Evolutionary conservation across 78 protist genomes (phyloP).

Genomic region (Planoprotostelium fungivorum): DNA sequence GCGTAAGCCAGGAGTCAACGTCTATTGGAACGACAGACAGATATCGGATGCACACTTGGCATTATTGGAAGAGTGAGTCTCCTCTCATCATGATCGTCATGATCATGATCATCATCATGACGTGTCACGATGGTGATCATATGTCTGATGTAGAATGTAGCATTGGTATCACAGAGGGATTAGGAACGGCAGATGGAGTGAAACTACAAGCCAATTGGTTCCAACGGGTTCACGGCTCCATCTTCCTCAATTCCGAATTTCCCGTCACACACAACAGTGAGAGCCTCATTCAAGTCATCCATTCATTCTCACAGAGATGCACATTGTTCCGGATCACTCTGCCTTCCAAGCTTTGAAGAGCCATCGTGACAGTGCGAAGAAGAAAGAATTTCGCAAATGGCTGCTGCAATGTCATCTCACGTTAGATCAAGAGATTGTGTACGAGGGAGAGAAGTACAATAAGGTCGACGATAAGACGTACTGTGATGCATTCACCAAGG

Average conservation of each 20-base stretch:
- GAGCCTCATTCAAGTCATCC: background rate
- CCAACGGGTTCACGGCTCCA: slow-evolving; percentile 33
- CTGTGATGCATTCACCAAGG: slow-evolving; percentile 13
- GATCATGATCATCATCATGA: too few relatives aligned
- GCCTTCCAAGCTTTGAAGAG: slow-evolving; percentile 9
- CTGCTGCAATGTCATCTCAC: slow-evolving; percentile 24
- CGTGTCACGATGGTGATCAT: too few relatives aligned
- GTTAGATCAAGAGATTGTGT: slow-evolving; percentile 48
- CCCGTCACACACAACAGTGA: slow-evolving; percentile 55
- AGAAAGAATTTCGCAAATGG: slow-evolving; percentile 33
- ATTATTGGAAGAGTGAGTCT: slow-evolving; percentile 39
- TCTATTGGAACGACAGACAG: slow-evolving; percentile 59
- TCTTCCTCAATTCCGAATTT: slow-evolving; percentile 33
- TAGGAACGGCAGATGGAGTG: slow-evolving; percentile 16
- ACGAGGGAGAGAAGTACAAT: slow-evolving; percentile 17
- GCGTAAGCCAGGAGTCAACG: slow-evolving; percentile 47
- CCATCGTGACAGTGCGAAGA: background rate
- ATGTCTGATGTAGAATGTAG: too few relatives aligned
- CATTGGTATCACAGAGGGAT: too few relatives aligned
- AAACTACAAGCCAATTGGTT: slow-evolving; percentile 33
- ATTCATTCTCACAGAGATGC: slow-evolving; percentile 11
- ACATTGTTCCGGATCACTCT: slow-evolving; percentile 43
- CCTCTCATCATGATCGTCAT: too few relatives aligned
- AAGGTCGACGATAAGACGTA: slow-evolving; percentile 4
- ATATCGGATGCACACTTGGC: slow-evolving; percentile 37